Base-by-base conservation (phyloP, 2,329 filamentous ascomycete species). In the Cladosporium sp. region DNA sequence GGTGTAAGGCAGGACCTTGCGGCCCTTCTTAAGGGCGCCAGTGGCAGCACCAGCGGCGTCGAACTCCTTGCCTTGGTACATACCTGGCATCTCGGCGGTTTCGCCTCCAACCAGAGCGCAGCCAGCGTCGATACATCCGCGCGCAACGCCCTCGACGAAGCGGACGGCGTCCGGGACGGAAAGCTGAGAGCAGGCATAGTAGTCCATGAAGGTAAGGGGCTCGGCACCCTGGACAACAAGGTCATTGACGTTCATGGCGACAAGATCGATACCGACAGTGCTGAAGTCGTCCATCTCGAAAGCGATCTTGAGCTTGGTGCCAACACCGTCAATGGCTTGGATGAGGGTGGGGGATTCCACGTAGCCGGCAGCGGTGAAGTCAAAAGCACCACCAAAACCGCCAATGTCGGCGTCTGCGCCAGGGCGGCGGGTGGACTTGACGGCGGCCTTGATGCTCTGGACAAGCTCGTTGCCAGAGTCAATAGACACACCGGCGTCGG, bases 191-290 rank as follows among this genome's bases (percentile, higher is more conserved):
- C 91, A 96, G 54, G 90, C 92, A 71, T 94, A 96, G 78, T 95
- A 97, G 74, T 98, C 93, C 55, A 97, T 83, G 79, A 98, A 97
- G 77, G 93, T 93, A 57, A 97, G 78, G 2, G 93, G 91, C 59
- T 93, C 88, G 11, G 93, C 93, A 49, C 93, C 93, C 73, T 97
- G 91, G 7, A 97, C 93, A 45, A 98, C 85, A 0, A 98, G 78
- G 64, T 98, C 93, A 69, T 98, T 98, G 66, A 97, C 93, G 69
- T 96, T 97, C 92, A 97, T 97, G 58, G 93, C 93, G 3, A 98
- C 93, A 30, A 98, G 80, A 67, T 98, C 93, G 60, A 98, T 90
- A 53, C 93, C 93, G 9, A 98, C 92, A 3, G 91, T 95, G 69
- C 92, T 84, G 71, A 96, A 93, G 72, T 94, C 89, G 60, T 83